Conservation (phyloP, 2,329 filamentous ascomycete genomes). For the Pseudocercospora crystallina region DNA sequence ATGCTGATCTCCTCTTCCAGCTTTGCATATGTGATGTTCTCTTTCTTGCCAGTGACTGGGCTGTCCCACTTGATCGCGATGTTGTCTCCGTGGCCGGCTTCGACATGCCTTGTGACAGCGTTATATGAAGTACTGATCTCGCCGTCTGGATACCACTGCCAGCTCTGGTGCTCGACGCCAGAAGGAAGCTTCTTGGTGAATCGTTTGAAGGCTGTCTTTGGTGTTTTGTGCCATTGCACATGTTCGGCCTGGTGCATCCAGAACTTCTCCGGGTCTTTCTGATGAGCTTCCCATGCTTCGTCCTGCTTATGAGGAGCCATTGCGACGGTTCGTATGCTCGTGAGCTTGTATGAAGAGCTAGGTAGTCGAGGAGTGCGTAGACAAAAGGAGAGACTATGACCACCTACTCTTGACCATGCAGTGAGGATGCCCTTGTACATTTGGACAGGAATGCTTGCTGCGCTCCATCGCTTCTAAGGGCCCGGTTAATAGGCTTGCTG, state of each 20-base stretch:
- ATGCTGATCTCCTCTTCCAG: slow-evolving; percentile 78
- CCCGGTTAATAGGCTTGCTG: no score
- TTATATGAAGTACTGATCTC: slow-evolving; percentile 92
- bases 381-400: no score
- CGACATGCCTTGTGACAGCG: slow-evolving; percentile 78
- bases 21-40: slow-evolving; percentile 71
- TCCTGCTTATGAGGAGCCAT: slow-evolving; percentile 35
- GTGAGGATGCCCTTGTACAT: no score
- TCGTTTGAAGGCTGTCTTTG: slow-evolving; percentile 60
- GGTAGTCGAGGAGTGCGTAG: no score
- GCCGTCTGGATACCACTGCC: slow-evolving; percentile 88
- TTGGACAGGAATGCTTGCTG: no score
- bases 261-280: slow-evolving; percentile 37
- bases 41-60: slow-evolving; percentile 73
- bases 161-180: slow-evolving; percentile 68
- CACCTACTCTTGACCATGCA: no score
- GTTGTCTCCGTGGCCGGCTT: slow-evolving; percentile 68
- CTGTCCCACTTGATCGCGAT: slow-evolving; percentile 85
- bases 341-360: no score
- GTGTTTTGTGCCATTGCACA: slow-evolving; percentile 78
- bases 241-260: slow-evolving; percentile 57
- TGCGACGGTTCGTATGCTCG: no score
- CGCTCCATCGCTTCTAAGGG: no score
- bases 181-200: slow-evolving; percentile 63
- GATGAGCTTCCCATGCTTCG: slow-evolving; percentile 35